Percentiles rank a stretch among this genome's conserved stretches.
These are phyloP conservation scores for Penicillium verhagenii DNA, from an alignment of 495 filamentous ascomycete species.

Conservation along the genomic window DNA sequence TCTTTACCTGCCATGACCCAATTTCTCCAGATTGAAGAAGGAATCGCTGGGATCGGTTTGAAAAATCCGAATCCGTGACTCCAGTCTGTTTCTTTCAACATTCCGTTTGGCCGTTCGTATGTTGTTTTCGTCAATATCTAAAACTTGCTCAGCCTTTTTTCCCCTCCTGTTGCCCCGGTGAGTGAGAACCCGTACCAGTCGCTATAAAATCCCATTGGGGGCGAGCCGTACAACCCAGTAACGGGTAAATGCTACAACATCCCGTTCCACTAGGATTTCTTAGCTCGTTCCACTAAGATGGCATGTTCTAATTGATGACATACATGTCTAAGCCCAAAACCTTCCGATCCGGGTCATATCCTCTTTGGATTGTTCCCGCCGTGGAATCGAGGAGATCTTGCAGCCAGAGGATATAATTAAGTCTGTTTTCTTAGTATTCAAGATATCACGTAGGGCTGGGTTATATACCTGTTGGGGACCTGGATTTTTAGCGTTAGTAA, in stretches of 20 bases:
- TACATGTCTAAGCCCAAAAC: slow-evolving; percentile 80
- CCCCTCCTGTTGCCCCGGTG: slow-evolving; percentile 7
- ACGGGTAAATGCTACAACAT: slow-evolving; percentile 85
- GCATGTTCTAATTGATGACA: neutral
- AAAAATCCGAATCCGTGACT: slow-evolving; percentile 63
- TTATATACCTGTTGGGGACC: slow-evolving; percentile 63
- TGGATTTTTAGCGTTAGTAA: slow-evolving; percentile 21
- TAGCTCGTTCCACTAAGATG: neutral
- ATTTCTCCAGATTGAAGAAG: slow-evolving; percentile 56
- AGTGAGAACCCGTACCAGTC: slow-evolving; percentile 50
- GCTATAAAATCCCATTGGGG: slow-evolving; percentile 69
- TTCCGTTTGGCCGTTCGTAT: slow-evolving; percentile 64
- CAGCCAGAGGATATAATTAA: slow-evolving; percentile 91
- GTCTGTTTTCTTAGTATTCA: slow-evolving; percentile 34
- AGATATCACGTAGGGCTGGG: neutral
- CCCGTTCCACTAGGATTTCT: slow-evolving; percentile 65
- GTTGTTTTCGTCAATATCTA: slow-evolving; percentile 76
- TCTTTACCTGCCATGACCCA: slow-evolving; percentile 51
- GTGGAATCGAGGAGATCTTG: slow-evolving; percentile 82
- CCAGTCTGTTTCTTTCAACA: slow-evolving; percentile 59
- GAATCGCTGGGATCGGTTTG: slow-evolving; percentile 47
- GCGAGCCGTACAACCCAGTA: slow-evolving; percentile 71
- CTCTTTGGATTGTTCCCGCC: slow-evolving; percentile 46
- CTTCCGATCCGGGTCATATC: slow-evolving; percentile 54
- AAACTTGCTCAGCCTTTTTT: neutral